These are phyloP conservation scores for Starmera dryadoides DNA, from an alignment of 805 yeast species.

Conservation along the genomic window DNA sequence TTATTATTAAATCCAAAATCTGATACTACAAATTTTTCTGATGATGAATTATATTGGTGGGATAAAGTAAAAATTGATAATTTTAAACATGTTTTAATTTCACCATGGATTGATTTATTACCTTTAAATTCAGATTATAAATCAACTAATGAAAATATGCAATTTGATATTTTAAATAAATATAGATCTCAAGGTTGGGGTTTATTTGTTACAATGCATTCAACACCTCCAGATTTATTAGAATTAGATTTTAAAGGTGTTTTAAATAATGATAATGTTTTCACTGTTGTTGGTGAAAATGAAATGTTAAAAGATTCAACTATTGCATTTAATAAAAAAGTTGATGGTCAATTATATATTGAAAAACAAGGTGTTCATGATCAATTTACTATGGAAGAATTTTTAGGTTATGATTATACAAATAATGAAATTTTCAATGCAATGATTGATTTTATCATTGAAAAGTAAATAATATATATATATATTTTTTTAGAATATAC, in stretches of 20 bases:
- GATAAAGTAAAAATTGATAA: background rate
- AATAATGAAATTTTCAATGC: background rate
- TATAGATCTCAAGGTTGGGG: background rate
- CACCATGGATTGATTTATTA: slow-evolving; percentile 2
- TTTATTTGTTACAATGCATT: background rate
- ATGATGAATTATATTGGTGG: background rate
- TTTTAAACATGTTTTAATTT: slow-evolving; percentile 1
- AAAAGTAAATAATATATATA: background rate
- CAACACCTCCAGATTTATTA: background rate
- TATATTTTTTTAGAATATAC: too few relatives aligned
- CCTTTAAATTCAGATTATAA: background rate
- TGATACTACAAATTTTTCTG: background rate
- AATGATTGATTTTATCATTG: background rate
- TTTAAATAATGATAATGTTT: background rate
- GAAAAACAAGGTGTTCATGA: slow-evolving; percentile 4
- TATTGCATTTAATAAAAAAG: background rate
- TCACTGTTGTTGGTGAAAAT: background rate
- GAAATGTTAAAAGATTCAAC: background rate
- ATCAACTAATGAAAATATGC: background rate
- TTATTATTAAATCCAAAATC: background rate
- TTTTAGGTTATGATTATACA: background rate
- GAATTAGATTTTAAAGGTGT: background rate
- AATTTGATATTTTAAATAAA: background rate
- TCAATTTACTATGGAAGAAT: slow-evolving; percentile 2
- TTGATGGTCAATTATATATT: background rate